Evolutionary conservation across 495 filamentous ascomycete genomes (phyloP).

Genomic region (Hypomontagnella submonticulosa): DNA sequence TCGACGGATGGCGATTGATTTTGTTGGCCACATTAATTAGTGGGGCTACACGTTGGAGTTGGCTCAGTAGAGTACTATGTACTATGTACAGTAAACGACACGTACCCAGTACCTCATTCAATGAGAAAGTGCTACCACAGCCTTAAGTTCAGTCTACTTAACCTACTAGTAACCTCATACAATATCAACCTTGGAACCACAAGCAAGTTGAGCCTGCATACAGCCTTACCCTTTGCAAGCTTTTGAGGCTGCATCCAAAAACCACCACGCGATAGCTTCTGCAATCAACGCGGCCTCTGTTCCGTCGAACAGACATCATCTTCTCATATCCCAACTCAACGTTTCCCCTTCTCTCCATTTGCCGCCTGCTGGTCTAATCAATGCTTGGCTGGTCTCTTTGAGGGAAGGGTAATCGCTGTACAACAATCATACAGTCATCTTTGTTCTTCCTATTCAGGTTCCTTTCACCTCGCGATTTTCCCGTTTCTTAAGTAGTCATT

Average conservation of each 20-base stretch:
- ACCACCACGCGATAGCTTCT: constrained; percentile 49
- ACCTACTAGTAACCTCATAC: not conserved
- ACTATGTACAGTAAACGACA: not conserved
- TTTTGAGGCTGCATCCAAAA: constrained; percentile 43
- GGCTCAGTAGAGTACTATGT: too few relatives aligned
- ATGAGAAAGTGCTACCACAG: not conserved
- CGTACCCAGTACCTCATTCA: constrained; percentile 17
- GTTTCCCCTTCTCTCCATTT: constrained; percentile 23
- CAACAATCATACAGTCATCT: constrained; percentile 32
- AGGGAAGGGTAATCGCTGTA: constrained; percentile 30
- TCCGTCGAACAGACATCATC: constrained; percentile 19
- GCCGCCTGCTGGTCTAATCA: constrained; percentile 9
- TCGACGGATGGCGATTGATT: constrained; percentile 29
- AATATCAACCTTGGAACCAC: too few relatives aligned
- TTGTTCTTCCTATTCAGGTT: constrained; percentile 27
- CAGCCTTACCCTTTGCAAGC: constrained; percentile 40
- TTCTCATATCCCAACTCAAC: constrained; percentile 29
- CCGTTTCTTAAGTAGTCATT: constrained; percentile 13
- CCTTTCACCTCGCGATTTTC: constrained; percentile 17
- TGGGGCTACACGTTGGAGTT: constrained; percentile 5
- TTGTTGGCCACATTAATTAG: constrained; percentile 16
- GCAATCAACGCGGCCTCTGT: constrained; percentile 35
- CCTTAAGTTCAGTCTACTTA: constrained; percentile 23
- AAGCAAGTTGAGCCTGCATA: constrained; percentile 33
- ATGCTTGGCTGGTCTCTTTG: constrained; percentile 5